Base-by-base conservation (phyloP, 805 yeast genomes). In the Naumovozyma castellii region DNA sequence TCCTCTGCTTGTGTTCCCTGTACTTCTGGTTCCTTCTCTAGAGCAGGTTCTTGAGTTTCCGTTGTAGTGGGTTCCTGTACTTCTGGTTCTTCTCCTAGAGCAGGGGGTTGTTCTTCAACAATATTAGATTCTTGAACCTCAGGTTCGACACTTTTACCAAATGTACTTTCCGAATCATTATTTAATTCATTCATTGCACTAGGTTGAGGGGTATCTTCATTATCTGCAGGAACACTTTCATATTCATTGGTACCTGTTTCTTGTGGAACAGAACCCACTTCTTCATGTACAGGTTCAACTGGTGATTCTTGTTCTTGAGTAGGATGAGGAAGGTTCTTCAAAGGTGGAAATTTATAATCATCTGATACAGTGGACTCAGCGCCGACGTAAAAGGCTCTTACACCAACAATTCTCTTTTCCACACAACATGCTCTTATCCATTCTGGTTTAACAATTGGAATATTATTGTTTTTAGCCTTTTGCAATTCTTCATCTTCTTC, bases 391-490 rank as follows among this genome's bases (percentile, higher is more conserved):
- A 82, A 85, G 49, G 85, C 86, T 53, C 94, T 73, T 13, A 92
- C 98, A 19, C 97, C 96, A 33, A 88, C 94, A 41, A 92, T 79
- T 54, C 95, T 67, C 50, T 92, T 76, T 55, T 88, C 97, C 33
- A 72, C 61, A 51, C 84, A 94, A 66, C 97, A 92, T 0, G 97
- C 96, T 61, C 83, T 81, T 42, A 92, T 67, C 97, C 97, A 92
- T 59, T 92, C 97, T 0, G 98, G 97, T 59, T 95, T 75, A 19
- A 92, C 88, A 31, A 92, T 75, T 2, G 98, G 98, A 41, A 92
- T 86, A 56, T 87, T 92, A 66, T 77, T 75, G 39, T 81, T 87
- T 45, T 73, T 71, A 1, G 97, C 98, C 56, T 77, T 80, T 45
- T 78, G 69, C 65, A 75, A 83, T 60, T 84, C 88, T 16, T 46